phyloP scores from a whole-genome alignment of 495 filamentous ascomycete species.

The Tuber indicum region DNA sequence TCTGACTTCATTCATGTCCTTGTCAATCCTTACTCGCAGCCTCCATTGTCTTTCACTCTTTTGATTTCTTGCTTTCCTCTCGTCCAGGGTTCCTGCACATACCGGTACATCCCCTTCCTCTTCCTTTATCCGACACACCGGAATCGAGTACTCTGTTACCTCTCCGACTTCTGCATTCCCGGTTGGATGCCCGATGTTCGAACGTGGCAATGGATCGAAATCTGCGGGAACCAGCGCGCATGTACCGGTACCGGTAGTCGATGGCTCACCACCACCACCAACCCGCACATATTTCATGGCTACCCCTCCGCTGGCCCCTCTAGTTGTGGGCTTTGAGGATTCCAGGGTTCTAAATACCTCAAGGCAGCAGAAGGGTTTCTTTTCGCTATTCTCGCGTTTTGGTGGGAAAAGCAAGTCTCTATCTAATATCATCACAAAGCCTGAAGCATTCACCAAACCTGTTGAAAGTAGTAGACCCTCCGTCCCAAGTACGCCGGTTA shows the following conservation, averaged over 20 bases:
- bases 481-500: conserved; percentile 34
- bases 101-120: conserved; percentile 12
- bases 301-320: conserved; percentile 34
- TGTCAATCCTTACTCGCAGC: conserved; percentile 28
- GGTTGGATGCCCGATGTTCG: conserved; percentile 39
- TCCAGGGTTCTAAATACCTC: conserved; percentile 11
- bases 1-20: conserved; percentile 30
- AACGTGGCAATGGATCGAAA: conserved; percentile 39
- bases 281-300: conserved; percentile 34
- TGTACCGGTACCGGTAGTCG: conserved; percentile 11
- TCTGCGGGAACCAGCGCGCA: conserved; percentile 22
- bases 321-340: conserved; percentile 21
- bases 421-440: conserved; percentile 38
- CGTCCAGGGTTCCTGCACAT: conserved; percentile 6
- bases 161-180: not conserved
- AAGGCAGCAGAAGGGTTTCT: conserved; percentile 33
- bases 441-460: conserved; percentile 18
- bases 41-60: conserved; percentile 36
- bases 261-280: conserved; percentile 21
- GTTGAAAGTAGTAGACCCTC: conserved; percentile 32
- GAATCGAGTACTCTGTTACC: not conserved
- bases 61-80: conserved; percentile 31
- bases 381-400: conserved; percentile 40
- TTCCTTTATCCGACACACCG: conserved; percentile 19
- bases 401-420: conserved; percentile 37